Evolutionary conservation across 2,329 filamentous ascomycete species (phyloP), one percentile per base, ranked within the genome.

Genomic region (Venturia carpophila): DNA sequence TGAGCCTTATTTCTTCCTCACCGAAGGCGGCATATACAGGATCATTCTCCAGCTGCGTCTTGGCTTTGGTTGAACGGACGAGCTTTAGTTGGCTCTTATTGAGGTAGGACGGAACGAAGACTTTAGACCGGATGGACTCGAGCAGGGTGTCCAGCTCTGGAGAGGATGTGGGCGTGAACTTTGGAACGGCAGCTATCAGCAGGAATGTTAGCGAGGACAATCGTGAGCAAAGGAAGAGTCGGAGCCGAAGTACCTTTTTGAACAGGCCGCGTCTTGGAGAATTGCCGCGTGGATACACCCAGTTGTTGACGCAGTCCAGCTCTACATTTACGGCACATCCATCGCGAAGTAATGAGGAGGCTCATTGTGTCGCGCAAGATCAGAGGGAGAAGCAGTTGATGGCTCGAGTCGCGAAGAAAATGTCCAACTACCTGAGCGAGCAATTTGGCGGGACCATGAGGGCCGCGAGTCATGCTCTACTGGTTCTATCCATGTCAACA

Each of bases 71-170:
- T 37, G 47, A 56, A n/a, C 47, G 82, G 69, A 89, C 74, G 66
- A 82, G 78, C 69, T 81, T 77, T 69, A 79, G 81, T 75, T 88
- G 82, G 62, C 76, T 74, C 37, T 72, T 66, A 27, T 80, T 78
- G 37, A 90, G 82, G 71, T 85, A 83, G 41, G 79, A 75, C n/a
- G 86, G 86, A 52, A 89, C 75, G 72, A 89, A 82, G 73, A 87
- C 80, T 69, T 82, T 82, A 58, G 80, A 75, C 68, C 86, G 84
- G 71, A 88, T 80, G 27, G 70, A 74, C 49, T 74, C 72, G 67
- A 89, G 81, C 41, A 80, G 71, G 15, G 73, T 66, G 72, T 87
- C 81, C 67, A 89, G 80, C 65, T 83, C 77, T 27, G 77, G 68
- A 55, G 82, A 81, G 17, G 82, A 82, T 5, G 83, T 81, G 63